These are phyloP conservation scores for Myriosclerotinia curreyana DNA, from an alignment of 2,329 filamentous ascomycete species.

Conservation along the genomic window DNA sequence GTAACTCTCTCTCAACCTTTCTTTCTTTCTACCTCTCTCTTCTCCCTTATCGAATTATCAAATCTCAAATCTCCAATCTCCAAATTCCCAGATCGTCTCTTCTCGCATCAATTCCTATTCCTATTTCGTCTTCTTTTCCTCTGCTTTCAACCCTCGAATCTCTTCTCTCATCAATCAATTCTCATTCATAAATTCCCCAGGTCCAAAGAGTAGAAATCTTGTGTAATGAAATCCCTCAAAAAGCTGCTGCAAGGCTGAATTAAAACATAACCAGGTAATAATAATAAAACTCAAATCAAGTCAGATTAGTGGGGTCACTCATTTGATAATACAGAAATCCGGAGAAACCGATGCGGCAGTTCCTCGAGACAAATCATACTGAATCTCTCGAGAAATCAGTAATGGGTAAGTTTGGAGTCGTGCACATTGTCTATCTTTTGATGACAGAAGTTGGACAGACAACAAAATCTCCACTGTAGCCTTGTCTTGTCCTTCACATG, in stretches of 20 bases:
- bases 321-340: slow-evolving; percentile 1
- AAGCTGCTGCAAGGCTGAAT: slow-evolving; percentile 7
- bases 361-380: slow-evolving; percentile 9
- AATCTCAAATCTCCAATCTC: not conserved
- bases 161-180: no score
- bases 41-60: not conserved
- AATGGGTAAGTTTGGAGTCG: not conserved
- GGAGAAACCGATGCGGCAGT: not conserved
- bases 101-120: not conserved
- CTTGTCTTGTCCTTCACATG: slow-evolving; percentile 6
- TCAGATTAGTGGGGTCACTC: not conserved
- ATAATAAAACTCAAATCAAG: slow-evolving; percentile 7
- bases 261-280: slow-evolving; percentile 5
- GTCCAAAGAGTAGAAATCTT: not conserved
- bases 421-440: not conserved
- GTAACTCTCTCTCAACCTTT: not conserved
- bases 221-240: not conserved
- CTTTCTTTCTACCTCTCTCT: not conserved
- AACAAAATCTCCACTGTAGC: slow-evolving; percentile 5
- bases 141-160: not conserved
- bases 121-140: not conserved
- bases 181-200: not conserved
- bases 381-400: not conserved
- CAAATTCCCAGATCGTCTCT: not conserved
- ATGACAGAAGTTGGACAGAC: slow-evolving; percentile 6